Conservation (phyloP, 1,284 basidiomycete genomes). For the Tilletiopsis washingtonensis region DNA sequence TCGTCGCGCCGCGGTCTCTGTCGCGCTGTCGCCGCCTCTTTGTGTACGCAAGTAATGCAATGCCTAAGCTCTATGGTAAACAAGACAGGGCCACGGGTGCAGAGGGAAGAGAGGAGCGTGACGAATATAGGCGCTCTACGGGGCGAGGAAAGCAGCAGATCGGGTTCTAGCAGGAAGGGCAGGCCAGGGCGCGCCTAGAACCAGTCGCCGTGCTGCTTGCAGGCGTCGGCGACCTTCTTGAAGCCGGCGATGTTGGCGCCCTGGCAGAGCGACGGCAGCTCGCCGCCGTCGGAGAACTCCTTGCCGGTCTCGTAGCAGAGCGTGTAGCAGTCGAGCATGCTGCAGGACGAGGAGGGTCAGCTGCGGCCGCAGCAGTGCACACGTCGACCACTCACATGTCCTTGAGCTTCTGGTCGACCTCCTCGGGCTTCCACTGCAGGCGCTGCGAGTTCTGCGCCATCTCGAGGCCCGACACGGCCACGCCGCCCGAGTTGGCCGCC, state of each 20-base stretch:
- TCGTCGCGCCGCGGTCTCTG: too few species aligned
- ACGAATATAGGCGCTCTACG: too few species aligned
- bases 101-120: too few species aligned
- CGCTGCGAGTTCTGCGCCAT: slow-evolving; percentile 64
- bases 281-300: slow-evolving; percentile 51
- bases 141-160: too few species aligned
- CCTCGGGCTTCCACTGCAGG: slow-evolving; percentile 59
- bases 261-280: slow-evolving; percentile 56
- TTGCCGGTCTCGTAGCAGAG: slow-evolving; percentile 60
- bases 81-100: too few species aligned
- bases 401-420: slow-evolving; percentile 67
- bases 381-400: slow-evolving; percentile 50
- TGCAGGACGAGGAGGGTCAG: background rate
- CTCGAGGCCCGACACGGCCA: slow-evolving; percentile 62
- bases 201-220: slow-evolving; percentile 35
- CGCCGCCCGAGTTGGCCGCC: slow-evolving; percentile 45
- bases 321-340: slow-evolving; percentile 61
- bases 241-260: slow-evolving; percentile 73
- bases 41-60: too few species aligned
- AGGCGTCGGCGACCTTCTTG: slow-evolving; percentile 43
- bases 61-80: too few species aligned
- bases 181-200: too few species aligned
- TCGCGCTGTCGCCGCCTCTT: too few species aligned
- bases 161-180: too few species aligned
- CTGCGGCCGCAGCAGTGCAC: background rate